Evolutionary conservation across 2,329 filamentous ascomycete species (phyloP).

Genomic region (Bisporella sp.): DNA sequence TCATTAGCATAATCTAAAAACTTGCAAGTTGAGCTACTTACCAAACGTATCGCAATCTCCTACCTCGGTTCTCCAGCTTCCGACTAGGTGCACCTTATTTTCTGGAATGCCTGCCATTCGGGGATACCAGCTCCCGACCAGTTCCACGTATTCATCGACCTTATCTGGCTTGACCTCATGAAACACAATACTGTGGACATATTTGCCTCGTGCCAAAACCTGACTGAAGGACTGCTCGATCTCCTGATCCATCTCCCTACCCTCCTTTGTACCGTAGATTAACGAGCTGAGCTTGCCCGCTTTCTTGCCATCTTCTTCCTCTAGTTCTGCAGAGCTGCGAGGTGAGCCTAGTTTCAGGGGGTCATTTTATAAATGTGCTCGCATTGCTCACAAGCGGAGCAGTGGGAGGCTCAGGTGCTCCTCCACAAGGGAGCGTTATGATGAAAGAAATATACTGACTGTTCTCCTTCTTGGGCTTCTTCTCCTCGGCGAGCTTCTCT

Average conservation of each 20-base stretch:
- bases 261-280: conserved; percentile 96
- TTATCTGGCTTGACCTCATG: conserved; percentile 94
- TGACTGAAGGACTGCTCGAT: conserved; percentile 95
- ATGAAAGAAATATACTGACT: conserved; percentile 38
- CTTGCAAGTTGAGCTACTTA: conserved; percentile 36
- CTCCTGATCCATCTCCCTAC: conserved; percentile 87
- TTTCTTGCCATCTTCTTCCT: conserved; percentile 55
- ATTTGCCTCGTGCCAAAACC: conserved; percentile 91
- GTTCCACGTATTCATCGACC: conserved; percentile 86
- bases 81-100: conserved; percentile 93
- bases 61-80: conserved; percentile 97
- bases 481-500: conserved; percentile 67
- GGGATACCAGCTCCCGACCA: conserved; percentile 90
- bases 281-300: conserved; percentile 72
- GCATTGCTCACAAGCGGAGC: conserved; percentile 34
- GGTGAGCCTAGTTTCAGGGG: conserved; percentile 41
- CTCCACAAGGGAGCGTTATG: conserved; percentile 16
- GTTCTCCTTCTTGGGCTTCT: conserved; percentile 79
- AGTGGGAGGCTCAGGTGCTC: conserved; percentile 33
- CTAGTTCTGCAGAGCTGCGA: conserved; percentile 49
- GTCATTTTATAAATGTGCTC: conserved; percentile 21
- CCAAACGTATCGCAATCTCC: conserved; percentile 96
- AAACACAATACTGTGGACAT: conserved; percentile 95
- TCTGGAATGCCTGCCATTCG: conserved; percentile 75
- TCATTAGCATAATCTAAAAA: too few species aligned